A percentile compares a stretch with the other conserved stretches of the same genome.
These are phyloP conservation scores for Penicillium sp. DNA, from an alignment of 2,329 filamentous ascomycete genomes.

Conservation along the genomic window DNA sequence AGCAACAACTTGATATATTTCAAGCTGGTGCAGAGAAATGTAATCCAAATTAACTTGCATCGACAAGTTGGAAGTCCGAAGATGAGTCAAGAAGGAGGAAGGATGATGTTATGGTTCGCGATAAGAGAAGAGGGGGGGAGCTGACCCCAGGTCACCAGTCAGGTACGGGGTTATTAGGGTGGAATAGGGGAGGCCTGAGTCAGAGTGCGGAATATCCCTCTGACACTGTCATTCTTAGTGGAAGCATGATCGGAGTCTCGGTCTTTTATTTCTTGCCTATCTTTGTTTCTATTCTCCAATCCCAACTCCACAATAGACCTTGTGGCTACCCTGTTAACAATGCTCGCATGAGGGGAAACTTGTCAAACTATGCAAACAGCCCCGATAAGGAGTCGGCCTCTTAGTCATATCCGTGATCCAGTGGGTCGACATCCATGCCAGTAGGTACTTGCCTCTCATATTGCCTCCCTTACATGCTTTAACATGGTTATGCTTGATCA, in stretches of 20 bases:
- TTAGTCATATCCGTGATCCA: conserved; percentile 3
- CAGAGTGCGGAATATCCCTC: conserved; percentile 14
- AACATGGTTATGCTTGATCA: neutral
- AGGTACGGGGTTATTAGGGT: conserved; percentile 12
- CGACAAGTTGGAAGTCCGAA: conserved; percentile 3
- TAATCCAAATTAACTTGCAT: conserved; percentile 9
- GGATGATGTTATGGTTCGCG: conserved; percentile 13
- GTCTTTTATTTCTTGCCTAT: neutral
- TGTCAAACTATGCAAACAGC: conserved; percentile 7
- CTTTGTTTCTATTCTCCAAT: conserved; percentile 4
- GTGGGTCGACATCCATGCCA: neutral
- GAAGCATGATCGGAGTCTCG: neutral
- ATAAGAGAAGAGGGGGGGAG: conserved; percentile 19
- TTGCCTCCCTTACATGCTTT: neutral
- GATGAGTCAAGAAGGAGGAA: conserved; percentile 12
- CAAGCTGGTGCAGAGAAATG: conserved; percentile 6
- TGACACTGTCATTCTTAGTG: conserved; percentile 1
- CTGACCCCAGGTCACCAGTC: conserved; percentile 13
- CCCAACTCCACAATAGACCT: conserved; percentile 5
- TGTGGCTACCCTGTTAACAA: neutral
- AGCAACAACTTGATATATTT: conserved; percentile 23
- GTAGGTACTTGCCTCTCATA: neutral
- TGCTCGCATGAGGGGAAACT: conserved; percentile 6
- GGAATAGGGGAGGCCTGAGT: conserved; percentile 22
- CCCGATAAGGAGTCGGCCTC: neutral